Conservation (phyloP, 2,329 filamentous ascomycete species). For the Ambrosiella beaveri region DNA sequence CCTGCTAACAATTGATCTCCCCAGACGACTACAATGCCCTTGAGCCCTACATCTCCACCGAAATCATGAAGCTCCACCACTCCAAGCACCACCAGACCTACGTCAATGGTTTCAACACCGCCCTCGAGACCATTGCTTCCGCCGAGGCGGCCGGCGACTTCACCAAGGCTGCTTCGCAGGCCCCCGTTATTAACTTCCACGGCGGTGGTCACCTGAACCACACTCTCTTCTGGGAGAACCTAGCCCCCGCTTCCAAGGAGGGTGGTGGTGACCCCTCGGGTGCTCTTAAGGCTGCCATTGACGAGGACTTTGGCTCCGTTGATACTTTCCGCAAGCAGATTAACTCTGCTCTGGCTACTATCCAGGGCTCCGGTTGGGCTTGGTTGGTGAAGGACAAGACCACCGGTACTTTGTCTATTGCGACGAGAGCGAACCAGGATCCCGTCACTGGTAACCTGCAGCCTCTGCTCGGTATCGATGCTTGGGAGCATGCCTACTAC, state of each 20-base stretch:
- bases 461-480: constrained; percentile 77
- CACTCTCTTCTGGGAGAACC: constrained; percentile 70
- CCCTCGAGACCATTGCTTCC: constrained; percentile 50
- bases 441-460: constrained; percentile 68
- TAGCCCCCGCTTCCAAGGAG: constrained; percentile 47
- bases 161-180: constrained; percentile 31
- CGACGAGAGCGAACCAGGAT: constrained; percentile 73
- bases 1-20: neutral
- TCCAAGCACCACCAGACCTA: constrained; percentile 90
- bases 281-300: constrained; percentile 47
- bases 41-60: constrained; percentile 64
- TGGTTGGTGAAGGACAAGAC: constrained; percentile 64
- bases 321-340: constrained; percentile 48
- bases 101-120: constrained; percentile 73
- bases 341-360: constrained; percentile 49
- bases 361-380: constrained; percentile 81
- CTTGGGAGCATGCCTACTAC: constrained; percentile 94
- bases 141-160: constrained; percentile 47
- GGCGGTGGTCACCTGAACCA: constrained; percentile 79
- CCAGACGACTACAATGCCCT: constrained; percentile 92
- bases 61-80: constrained; percentile 96
- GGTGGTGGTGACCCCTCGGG: constrained; percentile 43
- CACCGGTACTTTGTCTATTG: constrained; percentile 43
- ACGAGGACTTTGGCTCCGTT: constrained; percentile 49
- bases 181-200: constrained; percentile 55